Evolutionary conservation across 108 stramenopile genomes (phyloP).

Genomic region (Fragilaria crotonensis): DNA sequence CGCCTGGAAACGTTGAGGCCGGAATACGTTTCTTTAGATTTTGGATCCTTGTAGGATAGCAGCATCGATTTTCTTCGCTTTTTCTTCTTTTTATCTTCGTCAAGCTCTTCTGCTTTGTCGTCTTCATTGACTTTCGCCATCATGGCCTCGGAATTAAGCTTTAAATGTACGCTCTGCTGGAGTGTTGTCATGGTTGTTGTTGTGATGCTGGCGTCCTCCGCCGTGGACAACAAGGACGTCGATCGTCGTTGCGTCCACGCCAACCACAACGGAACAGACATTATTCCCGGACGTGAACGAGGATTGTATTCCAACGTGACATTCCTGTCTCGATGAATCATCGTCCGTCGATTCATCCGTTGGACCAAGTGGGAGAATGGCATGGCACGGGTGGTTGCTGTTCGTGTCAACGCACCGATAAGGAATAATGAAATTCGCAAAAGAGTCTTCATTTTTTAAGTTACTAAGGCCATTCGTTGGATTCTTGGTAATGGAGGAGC

Average conservation of each 20-base stretch:
- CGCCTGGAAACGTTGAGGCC: slow-evolving; percentile 25
- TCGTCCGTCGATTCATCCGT: neutral
- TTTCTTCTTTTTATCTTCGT: neutral
- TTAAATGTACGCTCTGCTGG: slow-evolving; percentile 4
- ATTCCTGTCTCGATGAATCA: neutral
- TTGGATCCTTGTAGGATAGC: slow-evolving; percentile 3
- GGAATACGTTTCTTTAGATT: slow-evolving; percentile 5
- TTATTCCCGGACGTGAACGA: neutral
- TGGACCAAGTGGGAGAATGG: neutral
- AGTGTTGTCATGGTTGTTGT: neutral
- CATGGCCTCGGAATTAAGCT: slow-evolving; percentile 1
- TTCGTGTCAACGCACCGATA: too few species aligned
- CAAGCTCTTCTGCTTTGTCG: neutral
- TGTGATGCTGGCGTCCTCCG: neutral
- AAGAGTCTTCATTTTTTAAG: too few species aligned
- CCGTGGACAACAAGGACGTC: neutral
- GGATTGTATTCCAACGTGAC: neutral
- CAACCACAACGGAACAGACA: neutral
- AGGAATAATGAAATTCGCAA: too few species aligned
- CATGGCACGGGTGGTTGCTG: neutral
- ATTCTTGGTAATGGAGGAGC: too few species aligned
- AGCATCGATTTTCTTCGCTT: neutral
- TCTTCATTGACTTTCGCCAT: neutral
- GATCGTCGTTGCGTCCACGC: neutral
- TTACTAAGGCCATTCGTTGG: too few species aligned